Conservation (phyloP, 106 monocot genomes). For the Posidonia australis region DNA sequence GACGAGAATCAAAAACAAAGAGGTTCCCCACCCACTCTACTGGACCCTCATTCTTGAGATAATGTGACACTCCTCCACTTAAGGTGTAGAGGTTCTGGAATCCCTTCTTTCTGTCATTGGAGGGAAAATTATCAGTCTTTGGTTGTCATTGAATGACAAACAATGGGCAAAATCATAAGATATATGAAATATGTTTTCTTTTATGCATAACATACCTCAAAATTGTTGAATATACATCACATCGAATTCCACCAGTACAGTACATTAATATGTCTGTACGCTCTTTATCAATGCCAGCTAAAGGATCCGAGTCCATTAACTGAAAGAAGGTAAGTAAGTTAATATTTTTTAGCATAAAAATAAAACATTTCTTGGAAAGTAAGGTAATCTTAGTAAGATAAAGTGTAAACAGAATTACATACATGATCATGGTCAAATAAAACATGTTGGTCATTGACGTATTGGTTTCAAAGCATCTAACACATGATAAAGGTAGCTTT, state of each 20-base stretch:
- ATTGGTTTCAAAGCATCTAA: too few species aligned
- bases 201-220: conserved; percentile 44
- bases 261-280: conserved; percentile 87
- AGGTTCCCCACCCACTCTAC: conserved; percentile 76
- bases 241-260: conserved; percentile 94
- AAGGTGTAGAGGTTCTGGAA: conserved; percentile 80
- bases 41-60: conserved; percentile 63
- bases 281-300: conserved; percentile 64
- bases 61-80: conserved; percentile 81
- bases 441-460: too few species aligned
- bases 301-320: conserved; percentile 47
- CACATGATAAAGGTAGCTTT: too few species aligned
- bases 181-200: background rate
- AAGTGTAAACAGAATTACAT: too few species aligned
- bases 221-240: conserved; percentile 93
- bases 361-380: too few species aligned
- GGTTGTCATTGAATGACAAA: too few species aligned
- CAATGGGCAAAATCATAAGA: background rate
- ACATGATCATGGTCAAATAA: too few species aligned
- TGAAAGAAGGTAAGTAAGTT: too few species aligned
- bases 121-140: background rate
- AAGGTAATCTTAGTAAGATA: too few species aligned
- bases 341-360: too few species aligned
- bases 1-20: conserved; percentile 87
- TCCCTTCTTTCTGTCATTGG: conserved; percentile 52